Percentiles rank a stretch among this genome's conserved stretches.
Evolutionary conservation across 768 basidiomycete genomes (phyloP).

Genomic region (Tylopilus felleus): DNA sequence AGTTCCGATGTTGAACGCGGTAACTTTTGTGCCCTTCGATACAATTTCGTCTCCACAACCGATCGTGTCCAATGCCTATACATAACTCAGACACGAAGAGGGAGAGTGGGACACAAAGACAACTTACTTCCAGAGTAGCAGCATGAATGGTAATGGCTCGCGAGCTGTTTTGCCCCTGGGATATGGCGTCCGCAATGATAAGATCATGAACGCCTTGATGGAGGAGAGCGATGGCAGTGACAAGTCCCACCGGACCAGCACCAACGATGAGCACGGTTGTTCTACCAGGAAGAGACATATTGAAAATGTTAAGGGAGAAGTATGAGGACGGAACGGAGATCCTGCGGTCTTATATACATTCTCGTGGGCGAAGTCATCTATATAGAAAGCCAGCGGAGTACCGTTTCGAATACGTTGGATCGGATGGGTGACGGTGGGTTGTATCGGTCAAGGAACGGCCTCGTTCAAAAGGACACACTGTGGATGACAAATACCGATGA

Average conservation of each 20-base stretch:
- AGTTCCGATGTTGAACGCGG: conserved; percentile 1
- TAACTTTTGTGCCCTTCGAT: conserved; percentile 33
- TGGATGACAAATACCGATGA: too few species aligned
- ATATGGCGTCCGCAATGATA: conserved; percentile 40
- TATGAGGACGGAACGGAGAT: neutral
- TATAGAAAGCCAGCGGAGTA: too few species aligned
- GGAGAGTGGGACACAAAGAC: neutral
- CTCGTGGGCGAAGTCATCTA: neutral
- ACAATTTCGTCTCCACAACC: conserved; percentile 39
- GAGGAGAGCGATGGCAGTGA: conserved; percentile 43
- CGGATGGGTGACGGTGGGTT: too few species aligned
- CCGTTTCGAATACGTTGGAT: too few species aligned
- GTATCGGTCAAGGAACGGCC: neutral
- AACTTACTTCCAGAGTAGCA: conserved; percentile 47
- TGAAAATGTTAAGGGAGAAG: neutral
- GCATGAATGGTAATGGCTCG: conserved; percentile 49
- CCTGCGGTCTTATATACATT: neutral
- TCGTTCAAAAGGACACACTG: too few species aligned
- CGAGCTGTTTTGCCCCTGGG: conserved; percentile 35
- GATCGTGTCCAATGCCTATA: conserved; percentile 46
- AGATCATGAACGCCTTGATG: conserved; percentile 40
- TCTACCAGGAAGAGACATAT: conserved; percentile 29
- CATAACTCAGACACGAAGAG: conserved; percentile 31
- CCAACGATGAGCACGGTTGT: conserved; percentile 50
- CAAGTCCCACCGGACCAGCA: conserved; percentile 48